Base-by-base conservation (phyloP, 805 yeast genomes). In the Danielia reshetovae region DNA sequence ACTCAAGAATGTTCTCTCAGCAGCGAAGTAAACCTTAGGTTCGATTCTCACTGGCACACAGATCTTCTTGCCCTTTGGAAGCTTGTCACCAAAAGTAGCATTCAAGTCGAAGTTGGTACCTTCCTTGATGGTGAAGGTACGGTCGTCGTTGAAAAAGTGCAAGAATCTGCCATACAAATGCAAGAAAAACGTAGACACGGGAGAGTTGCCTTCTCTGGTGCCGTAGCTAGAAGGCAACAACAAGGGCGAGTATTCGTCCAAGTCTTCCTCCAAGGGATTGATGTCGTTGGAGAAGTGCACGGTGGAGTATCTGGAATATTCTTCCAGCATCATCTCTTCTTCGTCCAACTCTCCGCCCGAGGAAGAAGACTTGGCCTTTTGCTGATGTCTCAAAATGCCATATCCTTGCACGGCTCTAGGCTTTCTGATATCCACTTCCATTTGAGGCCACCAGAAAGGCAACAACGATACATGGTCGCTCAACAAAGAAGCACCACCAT, bases 11-110 rank as follows among this genome's bases (percentile, higher is more conserved):
- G 98, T 93, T 65, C 98, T 79, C 61, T 93, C 98, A 16, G 95
- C 87, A 5, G 98, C 98, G 62, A 93, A 93, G 59, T 93, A 93
- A n/a, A 93, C 98, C 65, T 93, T 93, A 39, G 98, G 98, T 62
- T 93, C 98, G 24, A 93, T 89, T 52, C 98, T 77, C 24, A 93
- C 94, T 2, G 97, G 98, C 7, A 93, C 93, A 52, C 88, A 78
- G 39, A 93, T 85, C 29, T 75, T 72, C 60, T 88, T 89, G 2
- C 97, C 98, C 27, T 84, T 79, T 15, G 98, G 97, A 8, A 93
- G 84, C 40, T 60, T 64, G 43, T 81, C 71, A 36, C 49, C 77
- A 72, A 60, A 59, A 6, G 70, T 59, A 25, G 51, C 42, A 49
- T 65, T 65, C 50, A 67, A 57, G 53, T 68, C 71, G 45, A 59